Evolutionary conservation across 2,329 filamentous ascomycete species (phyloP), one percentile per base, ranked within the genome.

Genomic region (Paramyrothecium roridum): DNA sequence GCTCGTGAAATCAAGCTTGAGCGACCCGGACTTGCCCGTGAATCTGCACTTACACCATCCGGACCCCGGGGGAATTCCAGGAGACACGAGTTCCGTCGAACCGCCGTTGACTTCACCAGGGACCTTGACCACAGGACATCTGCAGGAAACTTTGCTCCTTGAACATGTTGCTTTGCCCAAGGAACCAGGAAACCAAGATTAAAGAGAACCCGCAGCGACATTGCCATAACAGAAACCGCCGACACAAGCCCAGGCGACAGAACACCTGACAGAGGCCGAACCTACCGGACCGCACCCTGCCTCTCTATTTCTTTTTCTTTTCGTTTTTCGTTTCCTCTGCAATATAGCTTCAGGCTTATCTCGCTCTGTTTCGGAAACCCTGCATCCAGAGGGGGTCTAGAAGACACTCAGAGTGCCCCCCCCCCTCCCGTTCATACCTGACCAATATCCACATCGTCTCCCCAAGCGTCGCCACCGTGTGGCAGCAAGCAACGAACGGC

Each of bases 141-240:
- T 13, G 37, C 37, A 8, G 37, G n/a, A 19, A 43, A 6, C 4
- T 10, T 30, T 43, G 7, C 37, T 16, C 4, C 13, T 43, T 43
- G 68, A 77, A 55, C 49, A 55, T 55, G 53, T 40, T 43, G 53
- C 47, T 52, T 55, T 55, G 55, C 56, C 46, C 54, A 43, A 52
- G 50, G 50, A 56, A 37, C 49, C 53, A 52, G 23, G 23, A 55
- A 48, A 23, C 48, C 16, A 43, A 49, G 22, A 55, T 13, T 13
- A 13, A 19, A 43, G 37, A 43, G 37, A 43, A 16, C 13, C 6
- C 37, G n/a, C 37, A 19, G 13, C n/a, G 13, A 19, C 13, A 16
- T 43, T 43, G n/a, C n/a, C 37, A 17, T 43, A 43, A 16, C 37
- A 43, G 37, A 43, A 19, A 16, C 37, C 37, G 37, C 13, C 37